Evolutionary conservation across 768 basidiomycete genomes (phyloP).

Genomic region (Floccularia luteovirens): DNA sequence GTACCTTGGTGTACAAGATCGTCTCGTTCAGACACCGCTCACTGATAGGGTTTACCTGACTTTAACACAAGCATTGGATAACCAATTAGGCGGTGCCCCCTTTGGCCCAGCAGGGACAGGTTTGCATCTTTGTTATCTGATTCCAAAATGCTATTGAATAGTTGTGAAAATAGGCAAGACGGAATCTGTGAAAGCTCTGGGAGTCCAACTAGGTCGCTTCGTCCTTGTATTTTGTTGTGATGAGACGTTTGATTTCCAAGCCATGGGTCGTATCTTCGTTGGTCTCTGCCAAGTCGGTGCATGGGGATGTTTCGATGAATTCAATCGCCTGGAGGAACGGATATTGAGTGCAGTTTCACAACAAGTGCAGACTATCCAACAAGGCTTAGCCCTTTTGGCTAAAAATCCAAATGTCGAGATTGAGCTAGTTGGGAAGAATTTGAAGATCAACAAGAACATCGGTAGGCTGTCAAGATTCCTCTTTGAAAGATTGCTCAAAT

Average conservation of each 20-base stretch:
- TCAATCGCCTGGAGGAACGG: constrained; percentile 96
- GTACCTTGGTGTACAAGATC: constrained; percentile 94
- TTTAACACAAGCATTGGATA: constrained; percentile 90
- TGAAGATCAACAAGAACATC: constrained; percentile 92
- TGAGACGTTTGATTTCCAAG: constrained; percentile 99
- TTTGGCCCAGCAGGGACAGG: constrained; percentile 99
- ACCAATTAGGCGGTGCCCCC: constrained; percentile 92
- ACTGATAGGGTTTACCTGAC: constrained; percentile 97
- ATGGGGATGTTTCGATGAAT: constrained; percentile 98
- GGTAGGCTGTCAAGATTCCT: constrained; percentile 36
- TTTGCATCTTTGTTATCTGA: constrained; percentile 17
- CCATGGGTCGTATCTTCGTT: constrained; percentile 99
- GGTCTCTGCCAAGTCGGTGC: constrained; percentile 98
- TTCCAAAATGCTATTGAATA: constrained; percentile 2
- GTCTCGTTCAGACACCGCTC: constrained; percentile 95
- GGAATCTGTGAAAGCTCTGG: constrained; percentile 97
- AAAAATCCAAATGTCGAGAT: constrained; percentile 88
- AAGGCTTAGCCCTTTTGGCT: constrained; percentile 77
- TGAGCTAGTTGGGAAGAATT: constrained; percentile 89
- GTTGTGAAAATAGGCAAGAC: constrained; percentile 70
- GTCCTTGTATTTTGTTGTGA: constrained; percentile 99
- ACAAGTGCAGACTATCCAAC: constrained; percentile 97
- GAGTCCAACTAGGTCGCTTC: constrained; percentile 94
- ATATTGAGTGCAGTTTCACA: constrained; percentile 98
- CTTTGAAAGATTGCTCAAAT: constrained; percentile 1